phyloP scores from a whole-genome alignment of 208 protist genomes.

The Entamoeba dispar region DNA sequence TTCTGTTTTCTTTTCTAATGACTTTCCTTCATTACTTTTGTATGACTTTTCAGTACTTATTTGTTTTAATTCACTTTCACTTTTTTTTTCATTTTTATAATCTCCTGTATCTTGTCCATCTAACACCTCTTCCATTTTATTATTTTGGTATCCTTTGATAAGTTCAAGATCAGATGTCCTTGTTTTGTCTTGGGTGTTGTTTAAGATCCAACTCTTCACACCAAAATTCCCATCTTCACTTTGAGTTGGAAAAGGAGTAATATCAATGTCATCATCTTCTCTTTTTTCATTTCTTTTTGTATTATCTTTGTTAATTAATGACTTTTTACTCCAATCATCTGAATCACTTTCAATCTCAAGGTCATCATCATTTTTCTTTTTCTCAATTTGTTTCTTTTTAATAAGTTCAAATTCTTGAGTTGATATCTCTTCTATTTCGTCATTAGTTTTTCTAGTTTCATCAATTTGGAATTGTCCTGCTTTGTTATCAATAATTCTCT shows the following conservation, averaged over 20 bases:
- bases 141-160: too few species aligned
- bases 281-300: background rate
- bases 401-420: background rate
- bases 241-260: background rate
- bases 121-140: too few species aligned
- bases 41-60: too few species aligned
- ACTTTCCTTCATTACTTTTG: too few species aligned
- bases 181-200: too few species aligned
- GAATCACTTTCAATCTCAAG: background rate
- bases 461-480: background rate
- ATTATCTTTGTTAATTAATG: background rate
- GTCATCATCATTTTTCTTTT: background rate
- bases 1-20: too few species aligned
- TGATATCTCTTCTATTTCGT: too few species aligned
- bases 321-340: background rate
- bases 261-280: background rate
- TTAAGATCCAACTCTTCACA: too few species aligned
- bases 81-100: too few species aligned
- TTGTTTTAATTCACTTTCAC: too few species aligned
- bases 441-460: background rate
- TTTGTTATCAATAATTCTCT: background rate
- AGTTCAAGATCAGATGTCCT: too few species aligned
- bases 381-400: background rate
- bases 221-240: background rate
- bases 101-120: too few species aligned